These are phyloP conservation scores for Colletotrichum phormii DNA, from an alignment of 2,329 filamentous ascomycete species.

Conservation along the genomic window DNA sequence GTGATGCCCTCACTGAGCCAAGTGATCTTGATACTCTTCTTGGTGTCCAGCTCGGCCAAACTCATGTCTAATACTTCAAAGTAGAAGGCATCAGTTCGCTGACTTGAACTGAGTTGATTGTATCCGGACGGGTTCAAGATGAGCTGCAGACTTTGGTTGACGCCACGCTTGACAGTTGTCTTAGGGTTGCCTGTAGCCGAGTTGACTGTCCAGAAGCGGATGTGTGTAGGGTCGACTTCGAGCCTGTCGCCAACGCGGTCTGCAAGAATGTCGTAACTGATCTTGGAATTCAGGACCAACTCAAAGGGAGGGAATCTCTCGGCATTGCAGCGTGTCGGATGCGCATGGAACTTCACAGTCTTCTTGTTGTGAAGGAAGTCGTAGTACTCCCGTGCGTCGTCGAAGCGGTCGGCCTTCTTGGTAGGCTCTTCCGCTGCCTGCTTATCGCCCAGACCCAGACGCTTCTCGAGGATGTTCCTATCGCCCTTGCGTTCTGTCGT, in stretches of 20 bases:
- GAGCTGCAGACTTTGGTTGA: constrained; percentile 77
- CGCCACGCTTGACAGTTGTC: constrained; percentile 77
- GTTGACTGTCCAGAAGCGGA: constrained; percentile 92
- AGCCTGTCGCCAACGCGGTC: constrained; percentile 85
- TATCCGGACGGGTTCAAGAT: constrained; percentile 84
- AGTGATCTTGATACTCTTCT: constrained; percentile 85
- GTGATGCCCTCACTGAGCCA: constrained; percentile 91
- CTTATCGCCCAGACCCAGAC: constrained; percentile 52
- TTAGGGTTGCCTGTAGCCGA: constrained; percentile 82
- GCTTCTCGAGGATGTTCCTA: constrained; percentile 51
- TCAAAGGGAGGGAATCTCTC: constrained; percentile 75
- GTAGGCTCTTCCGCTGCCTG: constrained; percentile 49
- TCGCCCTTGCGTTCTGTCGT: constrained; percentile 61
- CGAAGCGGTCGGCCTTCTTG: constrained; percentile 63
- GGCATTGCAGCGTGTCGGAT: constrained; percentile 66
- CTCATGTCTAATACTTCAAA: constrained; percentile 97
- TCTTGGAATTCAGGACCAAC: constrained; percentile 85
- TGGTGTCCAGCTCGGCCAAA: constrained; percentile 90
- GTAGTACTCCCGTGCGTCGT: constrained; percentile 88
- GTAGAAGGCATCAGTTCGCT: constrained; percentile 82
- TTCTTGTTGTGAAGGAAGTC: constrained; percentile 91
- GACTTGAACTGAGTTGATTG: constrained; percentile 75
- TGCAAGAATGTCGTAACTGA: constrained; percentile 88
- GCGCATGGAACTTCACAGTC: constrained; percentile 81
- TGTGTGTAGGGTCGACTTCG: constrained; percentile 82